Base-by-base conservation (phyloP, 306 rosid genomes). In the Malus asiatica region DNA sequence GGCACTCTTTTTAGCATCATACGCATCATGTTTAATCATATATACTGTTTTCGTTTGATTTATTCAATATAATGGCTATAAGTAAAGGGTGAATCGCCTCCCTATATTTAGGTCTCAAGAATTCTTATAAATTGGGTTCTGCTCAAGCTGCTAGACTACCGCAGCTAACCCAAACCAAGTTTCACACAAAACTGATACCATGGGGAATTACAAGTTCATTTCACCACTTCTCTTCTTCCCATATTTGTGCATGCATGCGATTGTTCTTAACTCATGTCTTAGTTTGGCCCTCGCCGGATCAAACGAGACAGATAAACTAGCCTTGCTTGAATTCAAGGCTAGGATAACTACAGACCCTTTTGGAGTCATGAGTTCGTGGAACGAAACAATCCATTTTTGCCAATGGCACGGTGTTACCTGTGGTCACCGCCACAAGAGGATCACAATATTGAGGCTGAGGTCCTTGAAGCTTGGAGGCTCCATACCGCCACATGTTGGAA, bases 391-490 rank as follows among this genome's bases (percentile, higher is more conserved):
- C 62, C 62, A n/a, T 29, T 57, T 57, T 57, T n/a, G 62, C 62
- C 13, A n/a, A 8, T 57, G 62, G 62, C 13, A n/a, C 4, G 62
- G 62, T 0, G 62, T 57, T 57, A 57, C 62, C 11, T 57, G 62
- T 3, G 62, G 62, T n/a, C 62, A 57, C 27, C 62, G 29, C 62
- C 62, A 57, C 62, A 20, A 57, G 12, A 22, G 62, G 27, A 0
- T 57, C 29, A n/a, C 62, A 3, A n/a, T 0, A 5, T n/a, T 57
- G 62, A 11, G 0, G 2, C 1, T 57, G 13, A 3, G 0, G 5
- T 57, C 27, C 2, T 57, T 57, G 29, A 57, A 57, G 0, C 62
- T 57, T 57, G 25, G 13, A 57, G 62, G 62, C 62, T 57, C 62
- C 1, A n/a, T 57, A 57, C n/a, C 62, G 11, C 62, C 62, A 20